These are phyloP conservation scores for Scleroderma bovista DNA, from an alignment of 768 basidiomycete genomes.

Conservation along the genomic window DNA sequence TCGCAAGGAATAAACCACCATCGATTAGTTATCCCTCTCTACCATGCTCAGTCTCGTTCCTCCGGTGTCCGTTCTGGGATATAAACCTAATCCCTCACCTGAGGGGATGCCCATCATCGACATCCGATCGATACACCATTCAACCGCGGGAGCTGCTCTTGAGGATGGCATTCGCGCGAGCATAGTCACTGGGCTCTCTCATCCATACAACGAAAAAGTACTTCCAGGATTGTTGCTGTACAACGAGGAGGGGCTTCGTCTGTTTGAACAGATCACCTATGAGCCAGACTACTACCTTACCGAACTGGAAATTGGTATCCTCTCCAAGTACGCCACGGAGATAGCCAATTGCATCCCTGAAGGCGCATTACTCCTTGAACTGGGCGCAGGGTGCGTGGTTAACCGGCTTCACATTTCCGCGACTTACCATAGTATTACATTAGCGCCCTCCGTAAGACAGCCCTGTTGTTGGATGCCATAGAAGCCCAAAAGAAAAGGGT, in stretches of 20 bases:
- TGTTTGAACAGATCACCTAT: constrained; percentile 7
- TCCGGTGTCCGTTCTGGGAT: neutral
- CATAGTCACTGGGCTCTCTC: neutral
- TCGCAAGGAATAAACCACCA: neutral
- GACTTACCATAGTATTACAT: neutral
- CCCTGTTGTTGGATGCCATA: constrained; percentile 4
- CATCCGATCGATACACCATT: neutral
- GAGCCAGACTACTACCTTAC: constrained; percentile 6
- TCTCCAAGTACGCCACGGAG: neutral
- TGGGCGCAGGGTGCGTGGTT: neutral
- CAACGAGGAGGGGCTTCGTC: constrained; percentile 5
- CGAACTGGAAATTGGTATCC: constrained; percentile 1
- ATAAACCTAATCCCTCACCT: neutral
- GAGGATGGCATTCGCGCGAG: neutral
- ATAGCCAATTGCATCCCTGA: constrained; percentile 2
- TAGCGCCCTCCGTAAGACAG: constrained; percentile 4
- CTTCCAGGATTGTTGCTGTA: constrained; percentile 5
- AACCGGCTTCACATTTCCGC: neutral
- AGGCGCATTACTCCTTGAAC: constrained; percentile 1
- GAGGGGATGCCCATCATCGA: neutral
- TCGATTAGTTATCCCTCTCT: neutral
- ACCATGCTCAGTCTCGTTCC: neutral
- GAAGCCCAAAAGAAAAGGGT: constrained; percentile 4
- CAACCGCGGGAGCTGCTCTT: neutral
- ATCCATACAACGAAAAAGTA: constrained; percentile 4